Conservation (phyloP, 1,284 basidiomycete species). For the Microbotryum saponariae region DNA sequence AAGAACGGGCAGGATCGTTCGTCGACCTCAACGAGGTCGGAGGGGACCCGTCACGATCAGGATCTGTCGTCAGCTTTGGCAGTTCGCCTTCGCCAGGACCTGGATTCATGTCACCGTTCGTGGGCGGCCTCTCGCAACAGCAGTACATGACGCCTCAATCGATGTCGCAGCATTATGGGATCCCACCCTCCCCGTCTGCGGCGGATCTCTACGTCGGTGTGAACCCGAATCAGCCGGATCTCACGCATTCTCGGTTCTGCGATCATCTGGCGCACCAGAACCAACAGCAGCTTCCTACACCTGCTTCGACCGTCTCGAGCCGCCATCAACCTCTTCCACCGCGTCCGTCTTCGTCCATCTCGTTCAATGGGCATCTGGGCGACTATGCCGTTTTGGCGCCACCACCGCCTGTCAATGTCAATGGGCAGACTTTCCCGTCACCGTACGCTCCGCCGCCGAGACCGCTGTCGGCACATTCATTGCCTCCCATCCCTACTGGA, state of each 20-base stretch:
- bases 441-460: too few relatives aligned
- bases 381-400: background rate
- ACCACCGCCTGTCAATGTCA: background rate
- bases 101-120: too few relatives aligned
- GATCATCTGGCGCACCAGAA: constrained; percentile 4
- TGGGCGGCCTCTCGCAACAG: too few relatives aligned
- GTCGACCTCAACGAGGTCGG: background rate
- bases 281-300: background rate
- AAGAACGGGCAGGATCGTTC: background rate
- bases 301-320: background rate
- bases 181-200: too few relatives aligned
- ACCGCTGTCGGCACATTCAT: too few relatives aligned
- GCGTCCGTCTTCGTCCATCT: constrained; percentile 13
- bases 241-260: constrained; percentile 23
- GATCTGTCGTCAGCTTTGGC: background rate
- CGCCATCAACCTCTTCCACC: constrained; percentile 5
- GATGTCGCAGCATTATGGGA: too few relatives aligned
- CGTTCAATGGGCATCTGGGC: constrained; percentile 6
- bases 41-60: background rate
- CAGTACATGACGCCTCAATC: too few relatives aligned
- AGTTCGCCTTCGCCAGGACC: background rate
- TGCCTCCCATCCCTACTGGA: too few relatives aligned
- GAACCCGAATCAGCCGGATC: constrained; percentile 12
- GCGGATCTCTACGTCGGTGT: constrained; percentile 7
- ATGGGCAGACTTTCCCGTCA: too few relatives aligned